A percentile compares a stretch with the other conserved stretches of the same genome.
Evolutionary conservation across 768 basidiomycete genomes (phyloP).

Genomic region (Tricholoma sp.): DNA sequence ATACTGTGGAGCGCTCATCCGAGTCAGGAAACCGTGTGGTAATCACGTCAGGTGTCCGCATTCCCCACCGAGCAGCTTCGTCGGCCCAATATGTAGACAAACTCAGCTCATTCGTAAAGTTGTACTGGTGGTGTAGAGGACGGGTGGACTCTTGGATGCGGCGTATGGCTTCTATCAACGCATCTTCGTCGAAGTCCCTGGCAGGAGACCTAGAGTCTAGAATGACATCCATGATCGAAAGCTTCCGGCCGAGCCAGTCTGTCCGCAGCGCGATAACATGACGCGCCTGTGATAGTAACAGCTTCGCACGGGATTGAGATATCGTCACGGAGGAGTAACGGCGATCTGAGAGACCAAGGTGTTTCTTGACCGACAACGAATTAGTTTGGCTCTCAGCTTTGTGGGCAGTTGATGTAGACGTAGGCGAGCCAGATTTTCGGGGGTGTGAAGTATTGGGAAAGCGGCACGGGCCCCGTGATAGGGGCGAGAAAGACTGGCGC

Average conservation of each 20-base stretch:
- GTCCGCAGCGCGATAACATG: constrained; percentile 23
- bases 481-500: constrained; percentile 12
- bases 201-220: constrained; percentile 34
- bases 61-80: constrained; percentile 25
- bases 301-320: constrained; percentile 5
- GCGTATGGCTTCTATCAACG: constrained; percentile 23
- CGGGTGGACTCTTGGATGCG: constrained; percentile 1
- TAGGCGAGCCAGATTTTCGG: constrained; percentile 3
- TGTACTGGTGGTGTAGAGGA: constrained; percentile 15
- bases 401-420: neutral
- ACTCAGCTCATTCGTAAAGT: constrained; percentile 23
- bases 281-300: constrained; percentile 24
- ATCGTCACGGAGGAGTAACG: neutral
- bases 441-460: neutral
- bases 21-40: constrained; percentile 31
- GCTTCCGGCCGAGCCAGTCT: constrained; percentile 25
- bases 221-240: constrained; percentile 43
- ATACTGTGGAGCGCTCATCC: constrained; percentile 41
- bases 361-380: neutral
- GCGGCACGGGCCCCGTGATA: constrained; percentile 7
- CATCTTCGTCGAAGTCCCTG: constrained; percentile 24
- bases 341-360: constrained; percentile 5
- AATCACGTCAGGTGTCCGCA: constrained; percentile 1
- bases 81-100: constrained; percentile 34
- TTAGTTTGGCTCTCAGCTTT: constrained; percentile 3